A percentile compares a stretch with the other conserved stretches of the same genome.
These are phyloP conservation scores for Acanthamoeba royreba DNA, from an alignment of 208 protist genomes.

Conservation along the genomic window DNA sequence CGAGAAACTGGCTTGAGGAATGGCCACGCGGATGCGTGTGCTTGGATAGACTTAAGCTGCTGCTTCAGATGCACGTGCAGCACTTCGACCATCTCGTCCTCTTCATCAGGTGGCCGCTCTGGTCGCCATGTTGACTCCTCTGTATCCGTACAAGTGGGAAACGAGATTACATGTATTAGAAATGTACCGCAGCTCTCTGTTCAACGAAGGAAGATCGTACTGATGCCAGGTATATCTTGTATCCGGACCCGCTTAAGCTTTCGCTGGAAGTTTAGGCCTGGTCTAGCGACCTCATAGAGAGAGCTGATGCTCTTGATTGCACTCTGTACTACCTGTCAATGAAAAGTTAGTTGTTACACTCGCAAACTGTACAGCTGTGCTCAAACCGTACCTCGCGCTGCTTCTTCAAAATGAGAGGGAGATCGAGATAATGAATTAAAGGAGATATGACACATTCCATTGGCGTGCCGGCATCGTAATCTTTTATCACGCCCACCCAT, in stretches of 20 bases:
- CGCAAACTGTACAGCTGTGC: too few relatives aligned
- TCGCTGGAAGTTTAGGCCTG: background rate
- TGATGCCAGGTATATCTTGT: background rate
- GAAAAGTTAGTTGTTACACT: too few relatives aligned
- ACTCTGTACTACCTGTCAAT: background rate
- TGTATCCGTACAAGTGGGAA: background rate
- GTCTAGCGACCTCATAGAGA: background rate
- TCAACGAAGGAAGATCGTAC: background rate
- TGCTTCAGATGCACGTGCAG: background rate
- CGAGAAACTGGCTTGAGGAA: slow-evolving; percentile 71
- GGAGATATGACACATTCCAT: slow-evolving; percentile 84
- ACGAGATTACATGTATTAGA: background rate
- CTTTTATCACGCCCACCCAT: slow-evolving; percentile 88
- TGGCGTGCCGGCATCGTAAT: slow-evolving; percentile 83
- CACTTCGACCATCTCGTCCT: slow-evolving; percentile 5
- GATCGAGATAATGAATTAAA: slow-evolving; percentile 77
- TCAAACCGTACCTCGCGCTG: slow-evolving; percentile 59
- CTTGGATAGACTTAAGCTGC: slow-evolving; percentile 3
- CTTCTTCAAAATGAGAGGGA: slow-evolving; percentile 64
- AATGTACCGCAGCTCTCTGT: background rate
- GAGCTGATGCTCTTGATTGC: background rate
- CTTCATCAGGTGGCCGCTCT: background rate
- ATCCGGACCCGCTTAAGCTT: background rate
- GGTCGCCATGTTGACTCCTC: background rate
- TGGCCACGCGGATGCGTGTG: slow-evolving; percentile 66